Percentiles rank a stretch among this genome's conserved stretches.
Evolutionary conservation across 1,284 basidiomycete species (phyloP).

Genomic region (Trametes pubescens): DNA sequence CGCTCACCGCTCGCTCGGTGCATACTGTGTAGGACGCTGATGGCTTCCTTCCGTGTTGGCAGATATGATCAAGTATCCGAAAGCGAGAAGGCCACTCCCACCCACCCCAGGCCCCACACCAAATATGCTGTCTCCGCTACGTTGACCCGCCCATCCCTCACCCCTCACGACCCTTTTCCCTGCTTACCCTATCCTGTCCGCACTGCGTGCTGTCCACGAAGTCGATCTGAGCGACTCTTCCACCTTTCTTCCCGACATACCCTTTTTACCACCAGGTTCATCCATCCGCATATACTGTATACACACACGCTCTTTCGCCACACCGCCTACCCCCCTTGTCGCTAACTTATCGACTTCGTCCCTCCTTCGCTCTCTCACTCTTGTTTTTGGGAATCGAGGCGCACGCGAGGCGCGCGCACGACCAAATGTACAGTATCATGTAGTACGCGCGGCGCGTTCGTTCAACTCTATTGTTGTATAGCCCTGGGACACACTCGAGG

Average conservation of each 20-base stretch:
- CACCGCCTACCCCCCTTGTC: slow-evolving; percentile 9
- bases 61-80: slow-evolving; percentile 92
- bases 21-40: background rate
- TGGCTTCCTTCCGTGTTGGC: slow-evolving; percentile 15
- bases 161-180: background rate
- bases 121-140: background rate
- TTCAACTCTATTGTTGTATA: background rate
- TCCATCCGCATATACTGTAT: slow-evolving; percentile 4
- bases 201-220: slow-evolving; percentile 14
- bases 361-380: slow-evolving; percentile 10
- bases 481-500: no score
- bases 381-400: background rate
- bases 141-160: background rate
- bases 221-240: slow-evolving; percentile 4
- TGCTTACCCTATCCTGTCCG: background rate
- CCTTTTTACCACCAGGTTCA: slow-evolving; percentile 1
- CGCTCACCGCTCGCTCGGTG: background rate
- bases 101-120: slow-evolving; percentile 26
- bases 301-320: background rate
- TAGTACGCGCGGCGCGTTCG: background rate
- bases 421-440: slow-evolving; percentile 5
- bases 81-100: slow-evolving; percentile 55
- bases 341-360: slow-evolving; percentile 31
- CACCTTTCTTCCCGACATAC: background rate
- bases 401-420: background rate